A percentile compares a stretch with the other conserved stretches of the same genome.
Evolutionary conservation across 257 asterid genomes (phyloP).

Genomic region (Fraxinus excelsior): DNA sequence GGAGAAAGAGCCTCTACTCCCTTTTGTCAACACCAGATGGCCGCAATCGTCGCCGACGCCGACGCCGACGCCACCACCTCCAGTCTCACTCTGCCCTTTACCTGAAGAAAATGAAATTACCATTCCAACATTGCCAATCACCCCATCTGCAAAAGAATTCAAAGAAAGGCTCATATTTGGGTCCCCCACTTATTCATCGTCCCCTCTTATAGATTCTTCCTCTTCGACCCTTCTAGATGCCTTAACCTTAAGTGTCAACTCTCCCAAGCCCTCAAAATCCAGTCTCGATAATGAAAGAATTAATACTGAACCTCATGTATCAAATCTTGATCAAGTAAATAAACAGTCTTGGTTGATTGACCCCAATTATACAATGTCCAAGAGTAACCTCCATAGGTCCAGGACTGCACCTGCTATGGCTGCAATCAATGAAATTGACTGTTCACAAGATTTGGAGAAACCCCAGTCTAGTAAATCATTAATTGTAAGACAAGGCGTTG

Average conservation of each 20-base stretch:
- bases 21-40: constrained; percentile 19
- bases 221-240: constrained; percentile 25
- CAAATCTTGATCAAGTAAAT: constrained; percentile 24
- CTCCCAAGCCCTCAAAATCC: constrained; percentile 5
- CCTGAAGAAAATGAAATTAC: constrained; percentile 37
- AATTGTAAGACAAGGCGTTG: constrained; percentile 53
- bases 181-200: constrained; percentile 15
- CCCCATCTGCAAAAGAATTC: constrained; percentile 35
- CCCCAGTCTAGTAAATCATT: constrained; percentile 7
- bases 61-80: constrained; percentile 11
- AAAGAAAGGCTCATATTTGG: constrained; percentile 40
- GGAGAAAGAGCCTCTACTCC: constrained; percentile 37
- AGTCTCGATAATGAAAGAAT: constrained; percentile 8
- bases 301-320: constrained; percentile 8
- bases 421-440: constrained; percentile 29
- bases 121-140: constrained; percentile 29
- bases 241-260: constrained; percentile 10
- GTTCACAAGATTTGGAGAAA: constrained; percentile 7
- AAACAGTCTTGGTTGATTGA: constrained; percentile 34
- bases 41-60: neutral
- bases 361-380: constrained; percentile 23
- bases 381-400: constrained; percentile 45
- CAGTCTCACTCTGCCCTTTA: constrained; percentile 24
- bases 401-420: constrained; percentile 52
- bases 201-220: constrained; percentile 9